Conservation (phyloP, 768 basidiomycete genomes). For the Tulasnella sp. region DNA sequence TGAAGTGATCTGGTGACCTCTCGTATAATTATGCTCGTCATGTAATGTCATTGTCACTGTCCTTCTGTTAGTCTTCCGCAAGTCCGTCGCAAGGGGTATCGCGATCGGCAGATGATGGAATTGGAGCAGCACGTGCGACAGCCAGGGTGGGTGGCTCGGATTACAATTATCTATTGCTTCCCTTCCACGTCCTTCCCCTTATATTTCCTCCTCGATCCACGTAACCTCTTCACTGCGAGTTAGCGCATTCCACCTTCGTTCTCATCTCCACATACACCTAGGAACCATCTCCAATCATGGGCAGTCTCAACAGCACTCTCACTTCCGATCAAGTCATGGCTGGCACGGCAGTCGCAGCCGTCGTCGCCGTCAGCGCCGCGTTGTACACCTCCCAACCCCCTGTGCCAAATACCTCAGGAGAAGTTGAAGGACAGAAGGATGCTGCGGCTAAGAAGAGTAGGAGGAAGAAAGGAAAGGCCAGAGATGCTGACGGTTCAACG, state of each 20-base stretch:
- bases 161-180: neutral
- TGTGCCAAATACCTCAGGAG: constrained; percentile 15
- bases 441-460: constrained; percentile 22
- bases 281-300: constrained; percentile 28
- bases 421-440: neutral
- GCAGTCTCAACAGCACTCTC: constrained; percentile 36
- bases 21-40: neutral
- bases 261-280: neutral
- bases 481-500: neutral
- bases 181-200: neutral
- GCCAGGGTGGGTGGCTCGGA: neutral
- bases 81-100: neutral
- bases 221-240: neutral
- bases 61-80: neutral
- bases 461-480: constrained; percentile 25
- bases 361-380: constrained; percentile 33
- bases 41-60: neutral
- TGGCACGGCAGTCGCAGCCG: constrained; percentile 32
- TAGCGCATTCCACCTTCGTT: neutral
- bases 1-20: neutral
- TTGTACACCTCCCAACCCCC: constrained; percentile 18
- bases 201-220: neutral
- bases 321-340: constrained; percentile 32
- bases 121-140: neutral
- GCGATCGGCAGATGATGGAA: neutral